Percentiles rank a stretch among this genome's conserved stretches.
Evolutionary conservation across 1,284 basidiomycete species (phyloP).

Genomic region (Ganoderma leucocontextum): DNA sequence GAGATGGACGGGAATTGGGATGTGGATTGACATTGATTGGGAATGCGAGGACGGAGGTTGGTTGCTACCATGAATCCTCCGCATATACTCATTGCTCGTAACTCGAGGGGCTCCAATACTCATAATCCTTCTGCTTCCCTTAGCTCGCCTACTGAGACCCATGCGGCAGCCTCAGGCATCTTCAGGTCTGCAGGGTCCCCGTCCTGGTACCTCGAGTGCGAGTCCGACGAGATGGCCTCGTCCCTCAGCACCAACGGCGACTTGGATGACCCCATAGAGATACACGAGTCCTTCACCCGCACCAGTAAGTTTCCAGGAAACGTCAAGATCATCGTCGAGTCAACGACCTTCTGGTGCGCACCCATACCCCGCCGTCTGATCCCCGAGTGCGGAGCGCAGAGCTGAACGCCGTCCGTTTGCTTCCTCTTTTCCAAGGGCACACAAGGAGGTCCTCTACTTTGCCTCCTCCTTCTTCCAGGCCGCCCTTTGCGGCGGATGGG

Average conservation of each 20-base stretch:
- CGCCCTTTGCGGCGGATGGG: conserved; percentile 82
- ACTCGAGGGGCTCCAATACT: conserved; percentile 65
- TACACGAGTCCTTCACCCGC: conserved; percentile 77
- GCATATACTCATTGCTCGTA: conserved; percentile 85
- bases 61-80: conserved; percentile 67
- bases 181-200: conserved; percentile 81
- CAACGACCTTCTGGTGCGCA: conserved; percentile 82
- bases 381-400: background rate
- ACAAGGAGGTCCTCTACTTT: conserved; percentile 86
- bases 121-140: conserved; percentile 79
- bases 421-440: conserved; percentile 62
- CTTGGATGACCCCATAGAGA: conserved; percentile 71
- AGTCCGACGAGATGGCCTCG: conserved; percentile 71
- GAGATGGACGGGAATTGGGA: no score
- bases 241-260: conserved; percentile 71
- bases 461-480: conserved; percentile 89
- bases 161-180: conserved; percentile 83
- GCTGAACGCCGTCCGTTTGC: conserved; percentile 14
- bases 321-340: conserved; percentile 86
- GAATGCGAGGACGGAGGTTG: background rate
- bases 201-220: conserved; percentile 75
- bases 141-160: conserved; percentile 84
- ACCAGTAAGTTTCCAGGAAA: conserved; percentile 74
- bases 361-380: background rate
- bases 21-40: no score